Evolutionary conservation across 2,329 filamentous ascomycete species (phyloP), one percentile per base, ranked within the genome.

Genomic region (Cordyceps tenuipes): DNA sequence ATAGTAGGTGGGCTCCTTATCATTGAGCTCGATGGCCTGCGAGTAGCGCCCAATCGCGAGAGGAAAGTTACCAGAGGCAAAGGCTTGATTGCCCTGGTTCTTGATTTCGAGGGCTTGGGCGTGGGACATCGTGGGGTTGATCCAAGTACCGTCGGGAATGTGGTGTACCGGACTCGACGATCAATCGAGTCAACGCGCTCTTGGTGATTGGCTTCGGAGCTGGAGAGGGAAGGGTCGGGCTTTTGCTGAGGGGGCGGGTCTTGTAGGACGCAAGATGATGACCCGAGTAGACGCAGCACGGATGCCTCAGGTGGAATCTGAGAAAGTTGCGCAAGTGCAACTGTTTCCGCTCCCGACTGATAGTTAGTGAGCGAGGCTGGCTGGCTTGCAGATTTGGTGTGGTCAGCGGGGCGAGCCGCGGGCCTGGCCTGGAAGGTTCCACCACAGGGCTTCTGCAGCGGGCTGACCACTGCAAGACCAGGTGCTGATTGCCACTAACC

Each of bases 81-180:
- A 97, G 57, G 91, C 91, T 70, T 92, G 89, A 76, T 99, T 99
- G 72, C 94, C 94, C 75, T 95, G 83, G 74, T 95, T 88, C 79
- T 99, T 99, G 67, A 96, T 79, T 70, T 87, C 88, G 66, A 86
- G 82, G 57, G 93, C 93, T 72, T 89, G 66, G 62, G 76, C 10
- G 2, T 9, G 1, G 9, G 9, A 68, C 77, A 80, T 80, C 65
- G 64, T 50, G 48, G 36, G 39, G 31, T 57, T 26, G 21, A 26
- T 46, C 15, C n/a, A 17, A 50, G 19, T 53, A 13, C 57, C 8
- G 49, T 51, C 36, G 51, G 51, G 57, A 36, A 52, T 50, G 39
- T 17, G 39, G 39, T 17, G 19, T 44, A 41, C 57, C 29, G 41
- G 26, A 34, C 36, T 53, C 55, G 55, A 41, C 47, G 34, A 48